Base-by-base conservation (phyloP, 345 rosid genomes). In the Citrus hindsii region DNA sequence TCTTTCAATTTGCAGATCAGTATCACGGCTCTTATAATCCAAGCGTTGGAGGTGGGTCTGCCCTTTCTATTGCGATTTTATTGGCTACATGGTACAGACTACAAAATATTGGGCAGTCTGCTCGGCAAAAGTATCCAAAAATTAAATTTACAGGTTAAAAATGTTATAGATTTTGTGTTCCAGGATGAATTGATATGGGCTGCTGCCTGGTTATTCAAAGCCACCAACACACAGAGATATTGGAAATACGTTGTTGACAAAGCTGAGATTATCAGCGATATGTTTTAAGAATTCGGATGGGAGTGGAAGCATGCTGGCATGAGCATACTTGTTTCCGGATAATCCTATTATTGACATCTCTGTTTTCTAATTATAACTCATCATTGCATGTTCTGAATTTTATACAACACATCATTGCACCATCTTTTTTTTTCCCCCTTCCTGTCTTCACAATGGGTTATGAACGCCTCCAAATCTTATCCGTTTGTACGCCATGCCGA, bases 111-210 rank as follows among this genome's bases (percentile, higher is more conserved):
- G 22, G 63, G 21, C 22, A 46, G 4, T 10, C 27, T 64, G 24
- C 33, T 42, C 33, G 14, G 48, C 14, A 42, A 2, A 4, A 42
- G 48, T 2, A 42, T 42, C 14, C 48, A 42, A 16, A 12, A 21
- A 48, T 14, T n/a, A 21, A n/a, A 38, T 24, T 2, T 25, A 67
- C 40, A 67, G n/a, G 14, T 42, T 12, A 37, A 59, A n/a, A 73
- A n/a, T 37, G 25, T 2, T 28, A 16, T 67, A 2, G 35, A 22
- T 66, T 53, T 16, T 27, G 21, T 63, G 4, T 53, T 71, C 28
- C 76, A 93, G 98, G 98, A 93, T 80, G 98, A 95, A 76, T 81
- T 95, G 80, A 40, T 95, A 2, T 95, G 98, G 98, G 97, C 87
- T 67, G 97, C 97, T 68, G 87, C 96, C 18, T 95, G 97, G 98